A percentile compares a stretch with the other conserved stretches of the same genome.
Evolutionary conservation across 106 monocot species (phyloP).

Genomic region (Hemerocallis citrina): DNA sequence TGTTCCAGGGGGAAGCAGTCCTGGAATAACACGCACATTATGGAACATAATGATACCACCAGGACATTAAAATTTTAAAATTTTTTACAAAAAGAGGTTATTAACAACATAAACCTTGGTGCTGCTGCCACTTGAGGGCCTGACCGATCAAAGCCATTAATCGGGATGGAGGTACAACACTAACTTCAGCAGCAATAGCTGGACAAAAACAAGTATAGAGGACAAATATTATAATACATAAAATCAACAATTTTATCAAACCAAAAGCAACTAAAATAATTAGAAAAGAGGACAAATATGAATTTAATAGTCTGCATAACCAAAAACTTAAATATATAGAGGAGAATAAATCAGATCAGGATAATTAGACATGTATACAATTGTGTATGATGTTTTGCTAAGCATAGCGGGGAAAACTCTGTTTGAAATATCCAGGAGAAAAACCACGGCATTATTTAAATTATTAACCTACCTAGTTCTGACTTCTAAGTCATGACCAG

Average conservation of each 20-base stretch:
- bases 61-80: no score
- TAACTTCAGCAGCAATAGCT: conserved; percentile 93
- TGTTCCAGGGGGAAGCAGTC: conserved; percentile 89
- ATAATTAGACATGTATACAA: no score
- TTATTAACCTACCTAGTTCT: background rate
- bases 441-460: no score
- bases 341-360: background rate
- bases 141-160: conserved; percentile 96
- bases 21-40: conserved; percentile 26
- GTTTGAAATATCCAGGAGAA: background rate
- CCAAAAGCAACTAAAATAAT: background rate
- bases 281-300: background rate
- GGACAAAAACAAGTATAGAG: conserved; percentile 7
- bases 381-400: background rate
- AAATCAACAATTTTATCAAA: background rate
- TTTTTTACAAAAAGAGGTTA: no score
- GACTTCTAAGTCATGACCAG: background rate
- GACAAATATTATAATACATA: background rate
- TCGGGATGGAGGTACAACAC: conserved; percentile 91
- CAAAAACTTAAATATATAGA: background rate
- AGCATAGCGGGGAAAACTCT: background rate
- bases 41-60: no score
- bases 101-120: conserved; percentile 71
- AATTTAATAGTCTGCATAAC: background rate
- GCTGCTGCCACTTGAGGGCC: conserved; percentile 98